Percentiles rank a stretch among this genome's conserved stretches.
phyloP scores from a whole-genome alignment of 306 rosid genomes.

The Cajanus cajan region DNA sequence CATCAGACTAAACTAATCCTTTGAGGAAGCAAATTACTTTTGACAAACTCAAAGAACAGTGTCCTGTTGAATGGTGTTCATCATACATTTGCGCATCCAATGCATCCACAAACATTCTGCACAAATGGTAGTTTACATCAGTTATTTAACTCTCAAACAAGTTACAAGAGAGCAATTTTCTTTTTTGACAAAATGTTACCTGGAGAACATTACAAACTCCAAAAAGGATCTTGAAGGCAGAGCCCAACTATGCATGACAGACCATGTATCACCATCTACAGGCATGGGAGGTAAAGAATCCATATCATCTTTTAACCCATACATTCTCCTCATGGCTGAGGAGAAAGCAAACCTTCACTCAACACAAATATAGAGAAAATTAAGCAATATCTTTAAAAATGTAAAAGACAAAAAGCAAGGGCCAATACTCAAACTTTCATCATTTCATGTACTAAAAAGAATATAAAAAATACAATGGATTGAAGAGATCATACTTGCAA shows the following conservation, averaged over 20 bases:
- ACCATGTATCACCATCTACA: constrained; percentile 77
- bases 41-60: constrained; percentile 73
- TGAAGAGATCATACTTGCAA: constrained; percentile 69
- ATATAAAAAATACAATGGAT: not conserved
- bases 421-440: not conserved
- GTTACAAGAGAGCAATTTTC: not conserved
- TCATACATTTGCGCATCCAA: constrained; percentile 76
- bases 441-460: constrained; percentile 3
- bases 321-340: constrained; percentile 78
- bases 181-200: constrained; percentile 43
- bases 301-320: constrained; percentile 52
- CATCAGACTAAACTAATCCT: not conserved
- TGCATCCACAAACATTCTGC: constrained; percentile 95
- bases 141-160: constrained; percentile 1
- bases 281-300: constrained; percentile 87
- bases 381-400: not conserved
- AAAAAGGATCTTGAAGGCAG: constrained; percentile 88
- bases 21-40: constrained; percentile 52
- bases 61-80: constrained; percentile 75
- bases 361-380: constrained; percentile 20
- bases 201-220: constrained; percentile 96
- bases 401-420: not conserved
- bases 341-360: constrained; percentile 76
- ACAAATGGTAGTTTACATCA: constrained; percentile 15
- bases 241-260: constrained; percentile 89